Base-by-base conservation (phyloP, 2,329 filamentous ascomycete species). In the Blumeriella jaapii region DNA sequence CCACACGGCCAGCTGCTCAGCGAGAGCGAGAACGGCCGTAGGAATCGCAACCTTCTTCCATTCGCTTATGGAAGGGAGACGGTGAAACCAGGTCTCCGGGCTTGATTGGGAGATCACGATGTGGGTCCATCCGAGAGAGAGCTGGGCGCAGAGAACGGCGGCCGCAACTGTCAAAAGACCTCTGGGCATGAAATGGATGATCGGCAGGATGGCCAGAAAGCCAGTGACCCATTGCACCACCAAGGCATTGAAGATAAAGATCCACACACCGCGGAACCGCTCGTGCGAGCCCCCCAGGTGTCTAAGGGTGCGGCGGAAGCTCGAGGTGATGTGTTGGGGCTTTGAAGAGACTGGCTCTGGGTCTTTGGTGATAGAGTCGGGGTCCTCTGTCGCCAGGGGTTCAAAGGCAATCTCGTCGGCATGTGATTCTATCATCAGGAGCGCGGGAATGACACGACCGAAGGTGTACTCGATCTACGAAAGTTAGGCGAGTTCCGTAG, bases 51-150 rank as follows among this genome's bases (percentile, higher is more conserved):
- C 77, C 39, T 81, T 75, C 51, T 72, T 67, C 62, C 79, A 80
- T 33, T 74, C 67, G 53, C 65, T 67, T 48, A 75, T 72, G 29
- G 74, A 61, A 11, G 81, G 78, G 33, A 93, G 68, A 38, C 84
- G 41, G 12, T 44, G 44, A 60, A 70, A 82, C 65, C 79, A 85
- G 48, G 61, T 62, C 55, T 71, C 69, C 30, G 64, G 54, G 38
- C 71, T 78, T 4, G 76, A 74, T 34, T 74, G 66, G 2, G 83
- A 78, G 54, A 95, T 86, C 55, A 93, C 74, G 51, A 82, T 78
- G 58, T 94, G 85, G 3, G 86, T 82, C 85, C 86, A 94, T 34
- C 74, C 70, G 47, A 87, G 71, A 55, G 74, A 71, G 40, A 89
- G 58, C 51, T 80, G 80, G 23, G 79, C 71, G 19, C 82, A 63